Base-by-base conservation (phyloP, 1,139 yeast species). In the Sugiyamaella grinbergsii region DNA sequence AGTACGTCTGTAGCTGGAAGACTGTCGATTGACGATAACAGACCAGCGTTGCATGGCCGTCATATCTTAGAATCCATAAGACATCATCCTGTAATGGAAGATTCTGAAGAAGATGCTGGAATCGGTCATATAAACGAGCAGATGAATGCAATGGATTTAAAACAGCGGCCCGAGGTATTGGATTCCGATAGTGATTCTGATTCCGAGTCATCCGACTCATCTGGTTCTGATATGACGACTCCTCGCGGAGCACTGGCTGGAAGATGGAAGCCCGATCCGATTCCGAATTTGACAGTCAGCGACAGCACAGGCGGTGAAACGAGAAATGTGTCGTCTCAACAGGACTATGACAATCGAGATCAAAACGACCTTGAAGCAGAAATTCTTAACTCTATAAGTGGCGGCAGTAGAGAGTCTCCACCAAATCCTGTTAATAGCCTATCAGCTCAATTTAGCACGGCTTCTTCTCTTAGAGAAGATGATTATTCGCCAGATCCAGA, bases 341-440 rank as follows among this genome's bases (percentile, higher is more conserved):
- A 16, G 4, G 40, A 32, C 4, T 37, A 36, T 26, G 36, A 15
- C 3, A 36, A 22, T 26, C 42, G 48, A 15, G 48, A 41, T 39
- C 62, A 61, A 45, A 58, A 60, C 42, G 54, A 54, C 40, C 57
- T 64, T 19, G 58, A 59, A 20, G 53, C 55, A 4, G 67, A 63
- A 38, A 65, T 63, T 18, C 49, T 63, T 36, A 59, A 61, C 13
- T 54, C 62, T 7, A 55, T 62, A 5, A 49, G 41, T 13, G 38
- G 40, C 22, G 18, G 29, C 8, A 38, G 31, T 15, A 43, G 20
- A 3, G 42, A 42, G 6, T 23, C 42, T 7, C 42, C 42, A 7
- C n/a, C 26, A 3, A 7, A 15, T 10, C 13, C 26, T 4, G 23
- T 19, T 36, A 15, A 4, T 36, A 15, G 22, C 7, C 28, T 16